Conservation (phyloP, 2,329 filamentous ascomycete species). For the Apiospora rasikravindrae region DNA sequence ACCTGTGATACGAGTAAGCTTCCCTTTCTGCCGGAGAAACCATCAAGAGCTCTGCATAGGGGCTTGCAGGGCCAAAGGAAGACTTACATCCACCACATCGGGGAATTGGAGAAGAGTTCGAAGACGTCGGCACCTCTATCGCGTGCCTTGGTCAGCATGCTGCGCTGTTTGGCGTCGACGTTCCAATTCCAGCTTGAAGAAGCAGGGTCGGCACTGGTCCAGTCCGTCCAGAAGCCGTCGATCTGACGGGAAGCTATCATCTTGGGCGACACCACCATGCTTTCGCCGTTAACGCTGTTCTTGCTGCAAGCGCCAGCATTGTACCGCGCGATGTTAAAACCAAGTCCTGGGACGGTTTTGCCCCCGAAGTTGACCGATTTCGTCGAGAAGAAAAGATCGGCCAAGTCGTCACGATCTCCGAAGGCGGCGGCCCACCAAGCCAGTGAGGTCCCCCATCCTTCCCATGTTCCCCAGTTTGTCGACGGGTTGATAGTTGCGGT, state of each 20-base stretch:
- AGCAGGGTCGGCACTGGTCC: constrained; percentile 39
- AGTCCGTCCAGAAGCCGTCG: constrained; percentile 47
- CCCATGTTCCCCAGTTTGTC: constrained; percentile 47
- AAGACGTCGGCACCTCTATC: constrained; percentile 42
- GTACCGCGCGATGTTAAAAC: constrained; percentile 49
- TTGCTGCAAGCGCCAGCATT: constrained; percentile 48
- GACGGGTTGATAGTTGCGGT: constrained; percentile 40
- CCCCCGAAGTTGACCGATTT: constrained; percentile 37
- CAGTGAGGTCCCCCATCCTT: constrained; percentile 50
- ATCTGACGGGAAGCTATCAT: constrained; percentile 46
- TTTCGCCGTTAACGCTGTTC: constrained; percentile 39
- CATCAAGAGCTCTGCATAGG: neutral
- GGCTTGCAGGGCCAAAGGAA: neutral
- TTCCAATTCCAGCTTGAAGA: constrained; percentile 47
- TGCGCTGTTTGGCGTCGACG: constrained; percentile 46
- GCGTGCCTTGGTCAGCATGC: constrained; percentile 45
- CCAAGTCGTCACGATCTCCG: constrained; percentile 46
- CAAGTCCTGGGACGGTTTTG: constrained; percentile 43
- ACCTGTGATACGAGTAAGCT: constrained; percentile 18
- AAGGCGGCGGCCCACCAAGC: constrained; percentile 51
- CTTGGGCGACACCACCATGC: constrained; percentile 43
- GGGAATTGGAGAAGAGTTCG: constrained; percentile 53
- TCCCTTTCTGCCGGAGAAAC: neutral
- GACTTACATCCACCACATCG: constrained; percentile 50
- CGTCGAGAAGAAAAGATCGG: constrained; percentile 47